phyloP scores from a whole-genome alignment of 192 early-diverging fungal genomes.

The Coemansia sp. region DNA sequence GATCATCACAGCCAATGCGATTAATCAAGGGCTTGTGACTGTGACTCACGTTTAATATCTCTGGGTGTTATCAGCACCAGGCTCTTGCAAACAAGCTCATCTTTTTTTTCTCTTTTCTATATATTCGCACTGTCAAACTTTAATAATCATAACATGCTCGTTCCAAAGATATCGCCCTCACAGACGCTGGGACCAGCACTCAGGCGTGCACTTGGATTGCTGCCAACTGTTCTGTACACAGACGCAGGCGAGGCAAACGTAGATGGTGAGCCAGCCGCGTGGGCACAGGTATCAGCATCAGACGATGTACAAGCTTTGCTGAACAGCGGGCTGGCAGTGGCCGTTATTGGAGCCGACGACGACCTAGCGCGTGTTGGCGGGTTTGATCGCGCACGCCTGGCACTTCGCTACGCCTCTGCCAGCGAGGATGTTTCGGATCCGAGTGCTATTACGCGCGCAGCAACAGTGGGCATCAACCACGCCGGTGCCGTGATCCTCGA shows the following conservation, averaged over 20 bases:
- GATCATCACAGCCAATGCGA: neutral
- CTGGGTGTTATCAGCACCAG: neutral
- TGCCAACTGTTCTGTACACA: slow-evolving; percentile 23
- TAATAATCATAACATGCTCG: slow-evolving; percentile 26
- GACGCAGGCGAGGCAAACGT: slow-evolving; percentile 22
- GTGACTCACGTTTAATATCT: neutral
- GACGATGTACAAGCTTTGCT: slow-evolving; percentile 32
- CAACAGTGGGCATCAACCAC: slow-evolving; percentile 15
- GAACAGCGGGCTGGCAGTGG: slow-evolving; percentile 43
- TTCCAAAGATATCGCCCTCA: slow-evolving; percentile 37
- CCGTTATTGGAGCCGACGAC: slow-evolving; percentile 20
- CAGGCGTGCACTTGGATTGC: slow-evolving; percentile 17
- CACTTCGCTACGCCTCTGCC: slow-evolving; percentile 27
- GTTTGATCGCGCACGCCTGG: slow-evolving; percentile 35
- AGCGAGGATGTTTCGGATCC: slow-evolving; percentile 10
- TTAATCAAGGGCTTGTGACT: slow-evolving; percentile 1
- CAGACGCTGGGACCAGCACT: slow-evolving; percentile 22
- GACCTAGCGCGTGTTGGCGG: neutral
- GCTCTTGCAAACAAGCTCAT: neutral
- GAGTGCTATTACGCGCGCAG: slow-evolving; percentile 10
- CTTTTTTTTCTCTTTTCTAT: neutral
- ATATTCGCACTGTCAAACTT: neutral
- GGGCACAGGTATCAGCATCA: slow-evolving; percentile 22
- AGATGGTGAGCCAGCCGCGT: slow-evolving; percentile 6
- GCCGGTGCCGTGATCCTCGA: slow-evolving; percentile 40